These are phyloP conservation scores for Darksidea phi DNA, from an alignment of 495 filamentous ascomycete species.

Conservation along the genomic window DNA sequence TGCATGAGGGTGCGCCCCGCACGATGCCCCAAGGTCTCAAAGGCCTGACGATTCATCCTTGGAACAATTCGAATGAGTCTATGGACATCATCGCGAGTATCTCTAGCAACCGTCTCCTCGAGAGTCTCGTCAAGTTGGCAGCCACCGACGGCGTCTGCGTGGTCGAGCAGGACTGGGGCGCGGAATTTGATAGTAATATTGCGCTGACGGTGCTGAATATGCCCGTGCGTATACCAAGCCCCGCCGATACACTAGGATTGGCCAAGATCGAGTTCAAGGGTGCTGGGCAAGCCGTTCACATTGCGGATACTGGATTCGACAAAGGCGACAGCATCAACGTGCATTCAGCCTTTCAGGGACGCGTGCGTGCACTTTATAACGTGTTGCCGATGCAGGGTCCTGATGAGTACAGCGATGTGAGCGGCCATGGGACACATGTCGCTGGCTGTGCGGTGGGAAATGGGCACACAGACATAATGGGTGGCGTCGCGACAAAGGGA, in stretches of 20 bases:
- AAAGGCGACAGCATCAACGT: not conserved
- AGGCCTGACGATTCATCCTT: too few relatives aligned
- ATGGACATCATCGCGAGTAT: too few relatives aligned
- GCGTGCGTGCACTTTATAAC: not conserved
- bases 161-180: not conserved
- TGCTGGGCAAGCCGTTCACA: not conserved
- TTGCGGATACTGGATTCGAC: constrained; percentile 7
- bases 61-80: too few relatives aligned
- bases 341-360: constrained; percentile 2
- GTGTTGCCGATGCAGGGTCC: not conserved
- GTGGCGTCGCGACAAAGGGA: not conserved
- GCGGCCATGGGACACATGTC: constrained; percentile 7
- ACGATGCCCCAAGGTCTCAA: too few relatives aligned
- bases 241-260: too few relatives aligned
- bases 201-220: not conserved
- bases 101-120: too few relatives aligned
- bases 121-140: not conserved
- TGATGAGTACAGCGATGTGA: not conserved
- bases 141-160: not conserved
- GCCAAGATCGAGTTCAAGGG: not conserved
- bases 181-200: not conserved
- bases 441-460: not conserved
- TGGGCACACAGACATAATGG: not conserved
- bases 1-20: too few relatives aligned
- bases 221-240: too few relatives aligned